A percentile compares a stretch with the other conserved stretches of the same genome.
These are phyloP conservation scores for Kregervanrija pseudodelftensis DNA, from an alignment of 805 yeast species.

Conservation along the genomic window DNA sequence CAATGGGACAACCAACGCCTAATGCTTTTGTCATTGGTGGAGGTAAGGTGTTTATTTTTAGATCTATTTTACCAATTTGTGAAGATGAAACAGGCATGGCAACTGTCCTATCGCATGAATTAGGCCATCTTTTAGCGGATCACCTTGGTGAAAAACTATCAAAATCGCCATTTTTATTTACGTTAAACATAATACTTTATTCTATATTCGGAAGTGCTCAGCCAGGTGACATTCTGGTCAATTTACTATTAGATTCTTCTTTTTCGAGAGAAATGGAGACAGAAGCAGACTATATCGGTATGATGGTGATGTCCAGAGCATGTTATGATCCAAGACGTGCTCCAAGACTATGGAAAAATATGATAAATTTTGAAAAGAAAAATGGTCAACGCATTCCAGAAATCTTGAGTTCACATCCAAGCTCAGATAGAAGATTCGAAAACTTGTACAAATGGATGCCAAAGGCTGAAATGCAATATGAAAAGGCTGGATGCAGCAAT, in stretches of 20 bases:
- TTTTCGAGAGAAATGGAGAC: slow-evolving; percentile 90
- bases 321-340: slow-evolving; percentile 80
- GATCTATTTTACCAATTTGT: slow-evolving; percentile 72
- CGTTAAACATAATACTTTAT: slow-evolving; percentile 46
- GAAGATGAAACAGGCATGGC: slow-evolving; percentile 85
- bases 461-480: slow-evolving; percentile 39
- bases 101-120: slow-evolving; percentile 90
- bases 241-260: slow-evolving; percentile 63
- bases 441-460: slow-evolving; percentile 68
- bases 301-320: slow-evolving; percentile 84
- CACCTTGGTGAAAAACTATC: slow-evolving; percentile 84
- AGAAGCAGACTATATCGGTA: slow-evolving; percentile 93
- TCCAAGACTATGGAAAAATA: slow-evolving; percentile 72
- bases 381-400: slow-evolving; percentile 38
- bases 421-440: slow-evolving; percentile 61
- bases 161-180: slow-evolving; percentile 61
- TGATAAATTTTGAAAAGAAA: slow-evolving; percentile 47
- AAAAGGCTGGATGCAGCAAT: slow-evolving; percentile 32
- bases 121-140: slow-evolving; percentile 90
- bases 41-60: slow-evolving; percentile 89
- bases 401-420: slow-evolving; percentile 85
- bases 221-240: slow-evolving; percentile 45
- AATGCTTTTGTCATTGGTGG: slow-evolving; percentile 96
- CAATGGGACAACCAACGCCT: slow-evolving; percentile 60
- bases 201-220: slow-evolving; percentile 53